Conservation (phyloP, 2,329 filamentous ascomycete species). For the Aulographum hederae region DNA sequence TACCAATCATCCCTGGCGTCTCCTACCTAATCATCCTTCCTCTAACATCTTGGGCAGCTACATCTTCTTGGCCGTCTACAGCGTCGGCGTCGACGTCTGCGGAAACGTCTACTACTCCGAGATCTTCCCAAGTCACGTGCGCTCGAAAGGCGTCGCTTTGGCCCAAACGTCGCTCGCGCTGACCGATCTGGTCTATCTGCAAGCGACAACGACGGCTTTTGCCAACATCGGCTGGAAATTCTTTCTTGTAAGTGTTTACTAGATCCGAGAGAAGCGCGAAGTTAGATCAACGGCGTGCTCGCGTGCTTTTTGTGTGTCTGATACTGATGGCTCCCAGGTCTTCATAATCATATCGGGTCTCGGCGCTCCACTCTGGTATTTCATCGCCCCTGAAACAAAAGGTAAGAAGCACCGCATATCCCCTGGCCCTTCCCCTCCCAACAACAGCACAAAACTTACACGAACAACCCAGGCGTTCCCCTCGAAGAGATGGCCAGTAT, state of each 20-base stretch:
- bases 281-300: not conserved
- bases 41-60: too few species aligned
- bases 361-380: conserved; percentile 8
- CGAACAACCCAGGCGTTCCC: too few species aligned
- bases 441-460: too few species aligned
- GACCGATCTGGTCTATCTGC: conserved; percentile 17
- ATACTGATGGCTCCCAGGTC: too few species aligned
- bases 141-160: conserved; percentile 10
- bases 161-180: conserved; percentile 13
- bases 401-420: too few species aligned
- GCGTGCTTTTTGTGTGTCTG: not conserved
- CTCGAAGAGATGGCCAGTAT: conserved; percentile 15
- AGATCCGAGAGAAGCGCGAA: too few species aligned
- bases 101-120: conserved; percentile 10
- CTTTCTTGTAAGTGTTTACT: conserved; percentile 9
- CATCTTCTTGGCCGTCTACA: conserved; percentile 10
- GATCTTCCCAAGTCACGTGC: conserved; percentile 10
- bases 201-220: conserved; percentile 14
- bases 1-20: too few species aligned
- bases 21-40: too few species aligned
- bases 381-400: conserved; percentile 14
- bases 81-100: conserved; percentile 10
- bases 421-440: too few species aligned
- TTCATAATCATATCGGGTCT: conserved; percentile 11
- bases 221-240: conserved; percentile 14